Percentiles rank a stretch among this genome's conserved stretches.
Conservation (phyloP, 805 yeast genomes). For the Metschnikowia sp. region DNA sequence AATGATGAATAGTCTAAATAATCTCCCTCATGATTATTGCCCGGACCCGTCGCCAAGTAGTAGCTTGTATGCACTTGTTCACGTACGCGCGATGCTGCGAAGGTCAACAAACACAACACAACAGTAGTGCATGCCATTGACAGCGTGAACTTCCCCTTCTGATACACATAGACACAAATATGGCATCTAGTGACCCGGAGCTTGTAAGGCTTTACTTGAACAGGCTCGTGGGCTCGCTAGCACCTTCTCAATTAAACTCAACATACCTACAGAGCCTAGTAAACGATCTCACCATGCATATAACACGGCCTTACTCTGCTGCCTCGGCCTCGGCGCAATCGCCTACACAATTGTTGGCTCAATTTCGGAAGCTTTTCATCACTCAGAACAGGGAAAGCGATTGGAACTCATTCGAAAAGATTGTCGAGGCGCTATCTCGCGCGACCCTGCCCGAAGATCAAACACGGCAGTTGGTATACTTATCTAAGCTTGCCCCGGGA, state of each 20-base stretch:
- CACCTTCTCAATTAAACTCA: slow-evolving; percentile 36
- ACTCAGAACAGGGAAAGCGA: slow-evolving; percentile 24
- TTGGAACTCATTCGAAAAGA: slow-evolving; percentile 33
- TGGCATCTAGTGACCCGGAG: slow-evolving; percentile 23
- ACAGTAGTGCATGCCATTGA: too few species aligned
- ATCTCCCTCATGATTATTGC: too few species aligned
- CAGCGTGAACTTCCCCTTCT: too few species aligned
- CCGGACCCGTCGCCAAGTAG: too few species aligned
- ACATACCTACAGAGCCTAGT: slow-evolving; percentile 31
- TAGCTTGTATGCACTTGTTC: slow-evolving; percentile 5
- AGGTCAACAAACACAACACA: slow-evolving; percentile 3
- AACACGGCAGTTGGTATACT: slow-evolving; percentile 32
- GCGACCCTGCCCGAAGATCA: slow-evolving; percentile 30
- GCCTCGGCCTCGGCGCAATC: slow-evolving; percentile 12
- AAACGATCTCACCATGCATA: slow-evolving; percentile 23
- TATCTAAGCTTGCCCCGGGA: slow-evolving; percentile 16
- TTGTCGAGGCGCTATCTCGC: slow-evolving; percentile 28
- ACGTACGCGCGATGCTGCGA: slow-evolving; percentile 5
- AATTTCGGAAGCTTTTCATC: slow-evolving; percentile 24
- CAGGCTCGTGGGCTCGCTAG: slow-evolving; percentile 33
- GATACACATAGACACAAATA: not conserved
- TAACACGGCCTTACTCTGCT: slow-evolving; percentile 3
- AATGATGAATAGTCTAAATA: too few species aligned
- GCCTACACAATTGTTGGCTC: slow-evolving; percentile 19
- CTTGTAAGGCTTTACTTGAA: slow-evolving; percentile 30